Base-by-base conservation (phyloP, 1,284 basidiomycete species). In the Erythrobasidium hasegawianum region DNA sequence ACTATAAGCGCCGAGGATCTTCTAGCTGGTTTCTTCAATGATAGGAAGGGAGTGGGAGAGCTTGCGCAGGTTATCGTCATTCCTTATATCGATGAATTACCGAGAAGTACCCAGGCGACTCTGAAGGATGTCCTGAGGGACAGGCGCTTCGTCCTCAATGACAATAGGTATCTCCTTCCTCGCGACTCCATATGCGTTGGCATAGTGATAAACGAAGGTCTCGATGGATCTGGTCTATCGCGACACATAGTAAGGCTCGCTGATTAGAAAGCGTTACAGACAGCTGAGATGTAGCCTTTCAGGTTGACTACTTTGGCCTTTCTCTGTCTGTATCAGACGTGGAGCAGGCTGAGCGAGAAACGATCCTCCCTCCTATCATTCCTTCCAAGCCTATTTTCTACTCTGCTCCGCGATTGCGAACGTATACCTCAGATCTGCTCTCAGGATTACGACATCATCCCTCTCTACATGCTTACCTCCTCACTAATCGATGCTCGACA, bases 371-470 rank as follows among this genome's bases (percentile, higher is more conserved):
- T 47, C 43, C 43, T n/a, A n/a, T 47, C 43, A 47, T 47, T 47
- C 43, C 43, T 4, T 5, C 43, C 43, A n/a, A 24, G 22, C 43
- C 43, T 8, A 14, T 24, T 8, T 24, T 47, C n/a, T 24, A 47
- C 16, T 47, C 43, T 24, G 43, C 43, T 7, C 43, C 43, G 4
- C 16, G 22, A 24, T 24, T 47, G n/a, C 16, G n/a, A 14, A 47
- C 43, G 16, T 47, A 47, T 24, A 24, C 43, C 14, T 47, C 43
- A 18, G 43, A 47, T 24, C 43, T 47, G 8, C 43, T 47, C 43
- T 47, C 43, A 5, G 43, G 43, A 47, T 14, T 47, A 47, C 43
- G 43, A 47, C 43, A 47, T 47, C 43, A 47, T 24, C 43, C 43
- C n/a, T 47, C 43, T 24, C 43, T 47, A 4, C 43, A 47, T 16